Evolutionary conservation across 2,329 filamentous ascomycete genomes (phyloP).

Genomic region (Rhynchosporium graminicola): DNA sequence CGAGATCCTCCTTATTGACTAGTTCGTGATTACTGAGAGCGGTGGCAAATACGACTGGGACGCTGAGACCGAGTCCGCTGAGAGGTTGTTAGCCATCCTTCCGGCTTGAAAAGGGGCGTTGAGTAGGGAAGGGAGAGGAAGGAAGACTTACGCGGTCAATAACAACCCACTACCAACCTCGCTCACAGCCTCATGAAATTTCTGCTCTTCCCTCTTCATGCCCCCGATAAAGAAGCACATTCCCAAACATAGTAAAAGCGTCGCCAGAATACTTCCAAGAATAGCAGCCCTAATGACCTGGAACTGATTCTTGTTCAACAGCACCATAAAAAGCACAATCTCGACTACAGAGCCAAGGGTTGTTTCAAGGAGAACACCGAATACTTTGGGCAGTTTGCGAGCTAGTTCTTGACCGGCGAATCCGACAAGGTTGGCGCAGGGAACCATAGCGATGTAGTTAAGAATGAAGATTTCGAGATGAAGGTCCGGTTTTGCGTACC

Average conservation of each 20-base stretch:
- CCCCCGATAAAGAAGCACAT: constrained; percentile 80
- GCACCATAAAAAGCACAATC: constrained; percentile 78
- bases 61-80: constrained; percentile 51
- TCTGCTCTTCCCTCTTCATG: constrained; percentile 64
- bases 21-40: constrained; percentile 43
- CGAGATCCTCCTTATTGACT: constrained; percentile 45
- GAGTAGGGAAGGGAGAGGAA: too few species aligned
- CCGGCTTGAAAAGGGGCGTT: too few species aligned
- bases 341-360: constrained; percentile 76
- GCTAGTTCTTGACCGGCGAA: constrained; percentile 73
- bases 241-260: constrained; percentile 77
- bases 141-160: constrained; percentile 74
- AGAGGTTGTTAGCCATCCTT: neutral
- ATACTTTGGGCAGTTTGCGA: constrained; percentile 73
- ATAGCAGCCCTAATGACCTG: constrained; percentile 81
- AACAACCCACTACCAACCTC: constrained; percentile 78
- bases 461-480: constrained; percentile 69
- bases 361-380: constrained; percentile 63
- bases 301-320: constrained; percentile 58
- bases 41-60: constrained; percentile 50
- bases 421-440: constrained; percentile 72
- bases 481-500: constrained; percentile 60
- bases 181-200: constrained; percentile 73
- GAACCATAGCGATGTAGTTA: constrained; percentile 76
- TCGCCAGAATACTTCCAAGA: constrained; percentile 79